These are phyloP conservation scores for Tolypocladium tundrense DNA, from an alignment of 2,329 filamentous ascomycete species.

Conservation along the genomic window DNA sequence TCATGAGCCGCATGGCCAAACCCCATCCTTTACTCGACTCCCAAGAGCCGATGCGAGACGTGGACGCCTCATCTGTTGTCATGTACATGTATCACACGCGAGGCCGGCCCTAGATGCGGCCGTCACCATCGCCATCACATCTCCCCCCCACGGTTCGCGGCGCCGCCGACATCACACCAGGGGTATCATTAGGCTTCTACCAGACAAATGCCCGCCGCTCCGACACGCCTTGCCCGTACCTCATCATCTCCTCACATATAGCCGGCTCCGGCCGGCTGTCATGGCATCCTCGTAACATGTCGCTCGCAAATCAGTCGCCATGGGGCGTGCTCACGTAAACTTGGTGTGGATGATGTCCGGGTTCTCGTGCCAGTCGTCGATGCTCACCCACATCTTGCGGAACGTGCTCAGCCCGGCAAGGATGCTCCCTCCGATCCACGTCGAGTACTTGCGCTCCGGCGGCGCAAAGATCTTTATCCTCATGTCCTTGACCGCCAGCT, in stretches of 20 bases:
- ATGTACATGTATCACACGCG: neutral
- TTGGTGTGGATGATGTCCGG: conserved; percentile 98
- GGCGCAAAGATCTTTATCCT: conserved; percentile 98
- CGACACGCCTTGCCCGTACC: neutral
- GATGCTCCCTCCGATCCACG: conserved; percentile 98
- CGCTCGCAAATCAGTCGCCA: neutral
- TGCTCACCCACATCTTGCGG: conserved; percentile 99
- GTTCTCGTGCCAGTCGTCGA: conserved; percentile 99
- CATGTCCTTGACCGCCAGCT: conserved; percentile 96
- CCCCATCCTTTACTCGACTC: neutral
- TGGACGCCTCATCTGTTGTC: neutral
- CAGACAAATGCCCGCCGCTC: neutral
- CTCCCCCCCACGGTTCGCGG: neutral
- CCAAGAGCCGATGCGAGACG: neutral
- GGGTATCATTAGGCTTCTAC: conserved; percentile 3
- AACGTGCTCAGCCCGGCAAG: conserved; percentile 94
- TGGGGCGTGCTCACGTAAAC: conserved; percentile 58
- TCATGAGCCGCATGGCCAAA: neutral
- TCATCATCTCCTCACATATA: neutral
- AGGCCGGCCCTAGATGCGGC: neutral
- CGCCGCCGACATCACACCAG: neutral
- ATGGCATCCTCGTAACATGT: neutral
- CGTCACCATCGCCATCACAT: neutral
- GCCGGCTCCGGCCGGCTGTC: neutral
- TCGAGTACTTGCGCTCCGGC: conserved; percentile 95